A percentile compares a stretch with the other conserved stretches of the same genome.
Evolutionary conservation across 2,329 filamentous ascomycete species (phyloP).

Genomic region (Biscogniauxia marginata): DNA sequence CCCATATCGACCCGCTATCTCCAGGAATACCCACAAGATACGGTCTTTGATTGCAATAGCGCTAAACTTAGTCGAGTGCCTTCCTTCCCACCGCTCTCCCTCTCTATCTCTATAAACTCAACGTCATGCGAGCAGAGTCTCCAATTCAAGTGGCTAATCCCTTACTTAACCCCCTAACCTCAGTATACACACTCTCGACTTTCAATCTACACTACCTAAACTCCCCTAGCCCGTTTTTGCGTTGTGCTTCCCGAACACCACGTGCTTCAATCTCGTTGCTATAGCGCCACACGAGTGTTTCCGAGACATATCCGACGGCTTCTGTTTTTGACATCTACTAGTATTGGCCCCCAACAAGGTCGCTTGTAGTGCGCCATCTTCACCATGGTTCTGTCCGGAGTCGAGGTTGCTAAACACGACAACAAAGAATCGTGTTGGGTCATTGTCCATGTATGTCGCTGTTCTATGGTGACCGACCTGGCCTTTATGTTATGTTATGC

Average conservation of each 20-base stretch:
- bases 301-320: neutral
- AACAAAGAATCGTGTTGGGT: constrained; percentile 86
- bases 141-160: too few species aligned
- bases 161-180: too few species aligned
- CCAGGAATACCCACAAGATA: neutral
- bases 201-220: too few species aligned
- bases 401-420: constrained; percentile 68
- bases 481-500: neutral
- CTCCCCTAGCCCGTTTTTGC: too few species aligned
- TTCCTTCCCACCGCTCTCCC: neutral
- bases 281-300: too few species aligned
- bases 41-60: neutral
- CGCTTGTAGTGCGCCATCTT: neutral
- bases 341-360: neutral
- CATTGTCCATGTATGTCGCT: constrained; percentile 68
- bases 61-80: neutral
- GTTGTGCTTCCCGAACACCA: too few species aligned
- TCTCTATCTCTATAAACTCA: neutral
- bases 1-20: constrained; percentile 16
- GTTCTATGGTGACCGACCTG: neutral
- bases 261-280: too few species aligned
- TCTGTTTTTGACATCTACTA: neutral
- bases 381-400: constrained; percentile 47
- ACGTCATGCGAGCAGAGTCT: too few species aligned
- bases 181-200: neutral